Percentiles rank a stretch among this genome's conserved stretches.
Evolutionary conservation across 1,139 yeast genomes (phyloP).

Genomic region (Candida labiduridarum): DNA sequence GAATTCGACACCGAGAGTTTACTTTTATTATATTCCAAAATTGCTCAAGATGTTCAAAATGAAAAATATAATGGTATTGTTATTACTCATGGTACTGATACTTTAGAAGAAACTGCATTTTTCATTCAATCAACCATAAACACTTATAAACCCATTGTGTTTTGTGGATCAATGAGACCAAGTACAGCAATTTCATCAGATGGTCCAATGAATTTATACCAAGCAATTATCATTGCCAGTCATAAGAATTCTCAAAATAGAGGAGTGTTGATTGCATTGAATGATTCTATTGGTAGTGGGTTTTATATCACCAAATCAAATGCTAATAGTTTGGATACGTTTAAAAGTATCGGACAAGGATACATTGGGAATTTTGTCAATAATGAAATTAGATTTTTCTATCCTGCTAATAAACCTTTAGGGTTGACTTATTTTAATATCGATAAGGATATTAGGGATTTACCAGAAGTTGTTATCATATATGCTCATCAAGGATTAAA

Average conservation of each 20-base stretch:
- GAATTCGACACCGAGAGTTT: conserved; percentile 53
- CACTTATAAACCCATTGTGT: conserved; percentile 60
- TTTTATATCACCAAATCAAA: conserved; percentile 70
- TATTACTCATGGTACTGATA: conserved; percentile 74
- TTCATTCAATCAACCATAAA: conserved; percentile 62
- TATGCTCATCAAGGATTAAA: conserved; percentile 67
- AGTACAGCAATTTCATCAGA: conserved; percentile 70
- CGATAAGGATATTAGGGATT: conserved; percentile 17
- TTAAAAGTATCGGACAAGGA: conserved; percentile 69
- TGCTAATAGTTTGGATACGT: conserved; percentile 69
- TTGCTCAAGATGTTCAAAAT: conserved; percentile 44
- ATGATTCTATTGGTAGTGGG: conserved; percentile 70
- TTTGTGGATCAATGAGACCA: conserved; percentile 77
- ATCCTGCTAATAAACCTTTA: conserved; percentile 61
- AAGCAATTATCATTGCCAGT: conserved; percentile 67
- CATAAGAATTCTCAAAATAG: conserved; percentile 52
- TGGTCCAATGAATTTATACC: conserved; percentile 73
- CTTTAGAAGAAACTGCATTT: conserved; percentile 72
- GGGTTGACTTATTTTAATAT: conserved; percentile 49
- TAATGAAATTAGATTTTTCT: conserved; percentile 64
- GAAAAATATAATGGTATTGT: conserved; percentile 52
- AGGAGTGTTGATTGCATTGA: conserved; percentile 64
- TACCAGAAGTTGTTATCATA: conserved; percentile 53
- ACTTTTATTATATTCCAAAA: conserved; percentile 39
- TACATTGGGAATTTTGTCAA: conserved; percentile 70